Percentiles rank a stretch among this genome's conserved stretches.
Conservation (phyloP, 164 flowering plant species). For the Vitis riparia region DNA sequence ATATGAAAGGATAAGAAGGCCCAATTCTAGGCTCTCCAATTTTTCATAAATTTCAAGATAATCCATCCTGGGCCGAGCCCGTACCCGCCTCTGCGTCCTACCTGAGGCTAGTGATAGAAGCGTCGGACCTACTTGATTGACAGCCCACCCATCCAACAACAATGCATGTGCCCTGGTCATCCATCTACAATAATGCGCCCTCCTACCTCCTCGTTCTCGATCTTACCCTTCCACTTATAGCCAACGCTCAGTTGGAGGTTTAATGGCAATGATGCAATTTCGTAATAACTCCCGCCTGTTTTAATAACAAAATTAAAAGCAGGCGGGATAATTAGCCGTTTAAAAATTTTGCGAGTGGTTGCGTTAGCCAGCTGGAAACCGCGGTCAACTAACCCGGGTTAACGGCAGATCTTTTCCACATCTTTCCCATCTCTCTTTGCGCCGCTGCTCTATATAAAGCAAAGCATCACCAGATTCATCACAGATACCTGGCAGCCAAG, state of each 20-base stretch:
- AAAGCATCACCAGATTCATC: not conserved
- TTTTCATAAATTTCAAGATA: too few species aligned
- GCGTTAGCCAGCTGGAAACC: conserved; percentile 1
- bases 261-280: conserved; percentile 12
- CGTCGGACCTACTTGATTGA: conserved; percentile 4
- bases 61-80: too few species aligned
- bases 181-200: not conserved
- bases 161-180: not conserved
- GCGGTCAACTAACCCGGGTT: conserved; percentile 31
- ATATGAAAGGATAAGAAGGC: too few species aligned
- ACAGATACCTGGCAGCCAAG: not conserved
- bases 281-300: not conserved
- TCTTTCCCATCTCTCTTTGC: not conserved
- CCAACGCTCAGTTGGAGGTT: not conserved
- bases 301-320: conserved; percentile 1
- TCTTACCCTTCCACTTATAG: not conserved
- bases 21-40: too few species aligned
- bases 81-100: too few species aligned
- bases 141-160: not conserved
- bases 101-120: not conserved
- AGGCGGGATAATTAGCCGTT: conserved; percentile 11
- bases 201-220: not conserved
- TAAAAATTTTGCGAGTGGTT: not conserved
- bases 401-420: conserved; percentile 10
- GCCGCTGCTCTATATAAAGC: conserved; percentile 5